Evolutionary conservation across 2,329 filamentous ascomycete genomes (phyloP).

Genomic region (Didymella glomerata): DNA sequence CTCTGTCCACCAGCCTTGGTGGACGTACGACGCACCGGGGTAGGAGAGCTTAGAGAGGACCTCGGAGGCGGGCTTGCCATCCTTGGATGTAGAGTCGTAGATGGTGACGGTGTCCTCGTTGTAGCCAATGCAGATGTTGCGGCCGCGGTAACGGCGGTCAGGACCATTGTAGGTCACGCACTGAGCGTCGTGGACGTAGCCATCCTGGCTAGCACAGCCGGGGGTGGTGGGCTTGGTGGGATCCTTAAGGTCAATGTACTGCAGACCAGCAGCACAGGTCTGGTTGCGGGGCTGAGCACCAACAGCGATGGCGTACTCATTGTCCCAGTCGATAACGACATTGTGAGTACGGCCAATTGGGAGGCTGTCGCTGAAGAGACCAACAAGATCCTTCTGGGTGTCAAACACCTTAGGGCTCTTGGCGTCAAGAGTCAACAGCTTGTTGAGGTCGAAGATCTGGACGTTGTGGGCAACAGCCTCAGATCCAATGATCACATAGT

Average conservation of each 20-base stretch:
- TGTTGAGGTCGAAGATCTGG: slow-evolving; percentile 61
- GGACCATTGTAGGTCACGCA: slow-evolving; percentile 65
- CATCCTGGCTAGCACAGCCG: slow-evolving; percentile 62
- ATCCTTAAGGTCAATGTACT: slow-evolving; percentile 66
- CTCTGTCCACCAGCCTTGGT: slow-evolving; percentile 65
- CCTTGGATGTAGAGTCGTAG: slow-evolving; percentile 62
- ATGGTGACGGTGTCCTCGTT: slow-evolving; percentile 63
- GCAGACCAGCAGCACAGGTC: slow-evolving; percentile 61
- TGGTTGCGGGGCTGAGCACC: slow-evolving; percentile 46
- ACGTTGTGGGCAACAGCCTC: slow-evolving; percentile 62
- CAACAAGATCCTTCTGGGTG: slow-evolving; percentile 40
- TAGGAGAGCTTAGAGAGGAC: slow-evolving; percentile 64
- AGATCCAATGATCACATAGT: slow-evolving; percentile 54
- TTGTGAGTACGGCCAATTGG: slow-evolving; percentile 52
- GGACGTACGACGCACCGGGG: slow-evolving; percentile 63
- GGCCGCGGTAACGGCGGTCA: slow-evolving; percentile 57
- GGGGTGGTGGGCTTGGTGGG: slow-evolving; percentile 61
- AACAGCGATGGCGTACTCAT: slow-evolving; percentile 46
- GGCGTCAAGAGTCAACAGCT: slow-evolving; percentile 44
- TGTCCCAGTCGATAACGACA: slow-evolving; percentile 48
- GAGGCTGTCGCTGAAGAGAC: slow-evolving; percentile 37
- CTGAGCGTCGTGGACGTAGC: slow-evolving; percentile 69
- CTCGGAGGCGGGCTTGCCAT: slow-evolving; percentile 63
- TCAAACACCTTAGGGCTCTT: slow-evolving; percentile 44
- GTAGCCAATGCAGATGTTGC: slow-evolving; percentile 65